Evolutionary conservation across 345 rosid genomes (phyloP).

Genomic region (Cardamine chenopodiifolia): DNA sequence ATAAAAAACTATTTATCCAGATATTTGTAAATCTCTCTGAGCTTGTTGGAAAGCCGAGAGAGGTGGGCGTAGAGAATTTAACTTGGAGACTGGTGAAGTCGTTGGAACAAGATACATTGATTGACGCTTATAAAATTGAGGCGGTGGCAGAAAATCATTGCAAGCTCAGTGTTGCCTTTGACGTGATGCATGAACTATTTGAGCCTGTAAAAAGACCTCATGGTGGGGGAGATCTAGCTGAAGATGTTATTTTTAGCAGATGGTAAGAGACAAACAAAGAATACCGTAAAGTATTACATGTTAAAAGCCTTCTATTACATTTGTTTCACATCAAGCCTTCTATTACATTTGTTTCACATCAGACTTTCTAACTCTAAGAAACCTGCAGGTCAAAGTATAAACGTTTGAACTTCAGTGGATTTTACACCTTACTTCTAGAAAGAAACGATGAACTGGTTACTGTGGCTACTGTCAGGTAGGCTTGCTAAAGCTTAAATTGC

Average conservation of each 20-base stretch:
- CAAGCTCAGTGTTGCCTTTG: slow-evolving; percentile 71
- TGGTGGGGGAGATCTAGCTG: slow-evolving; percentile 60
- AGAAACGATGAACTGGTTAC: slow-evolving; percentile 65
- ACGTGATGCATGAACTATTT: slow-evolving; percentile 88
- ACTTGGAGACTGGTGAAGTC: slow-evolving; percentile 72
- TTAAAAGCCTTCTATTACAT: background rate
- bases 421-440: slow-evolving; percentile 76
- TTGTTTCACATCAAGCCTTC: slow-evolving; percentile 12
- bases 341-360: slow-evolving; percentile 9
- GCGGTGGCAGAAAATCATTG: slow-evolving; percentile 53
- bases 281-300: background rate
- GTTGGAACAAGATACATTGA: slow-evolving; percentile 34
- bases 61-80: slow-evolving; percentile 58
- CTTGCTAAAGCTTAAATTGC: slow-evolving; percentile 24
- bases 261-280: slow-evolving; percentile 49
- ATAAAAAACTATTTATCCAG: slow-evolving; percentile 46
- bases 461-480: slow-evolving; percentile 72
- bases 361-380: slow-evolving; percentile 9
- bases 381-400: slow-evolving; percentile 61
- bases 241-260: slow-evolving; percentile 73
- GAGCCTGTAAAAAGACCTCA: slow-evolving; percentile 62
- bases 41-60: slow-evolving; percentile 66
- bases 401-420: slow-evolving; percentile 75
- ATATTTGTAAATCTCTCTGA: slow-evolving; percentile 57
- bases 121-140: slow-evolving; percentile 46